A percentile compares a stretch with the other conserved stretches of the same genome.
Conservation (phyloP, 768 basidiomycete species). For the Trametopsis cervina region DNA sequence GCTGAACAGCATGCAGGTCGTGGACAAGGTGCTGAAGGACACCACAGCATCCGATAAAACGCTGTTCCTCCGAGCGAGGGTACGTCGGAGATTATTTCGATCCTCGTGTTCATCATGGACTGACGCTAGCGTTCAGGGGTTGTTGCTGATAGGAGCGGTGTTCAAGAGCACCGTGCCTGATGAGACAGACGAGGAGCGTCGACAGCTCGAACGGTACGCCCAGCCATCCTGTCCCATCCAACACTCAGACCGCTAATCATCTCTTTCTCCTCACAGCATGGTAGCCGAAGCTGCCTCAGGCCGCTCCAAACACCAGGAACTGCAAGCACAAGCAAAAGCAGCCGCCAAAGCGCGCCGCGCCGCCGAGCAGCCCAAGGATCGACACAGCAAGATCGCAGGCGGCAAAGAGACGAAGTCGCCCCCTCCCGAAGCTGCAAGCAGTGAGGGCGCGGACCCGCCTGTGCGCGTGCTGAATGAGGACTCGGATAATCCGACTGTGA, state of each 20-base stretch:
- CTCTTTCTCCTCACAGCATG: constrained; percentile 41
- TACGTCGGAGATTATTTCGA: constrained; percentile 23
- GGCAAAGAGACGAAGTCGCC: background rate
- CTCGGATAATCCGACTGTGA: background rate
- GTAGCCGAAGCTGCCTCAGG: constrained; percentile 80
- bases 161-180: constrained; percentile 84
- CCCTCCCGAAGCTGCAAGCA: background rate
- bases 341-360: constrained; percentile 5
- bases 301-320: constrained; percentile 50
- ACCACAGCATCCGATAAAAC: constrained; percentile 62
- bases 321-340: constrained; percentile 19
- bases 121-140: constrained; percentile 42
- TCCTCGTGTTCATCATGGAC: background rate
- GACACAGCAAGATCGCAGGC: background rate
- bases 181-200: constrained; percentile 87
- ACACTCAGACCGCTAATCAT: background rate
- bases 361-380: background rate
- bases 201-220: constrained; percentile 85
- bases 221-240: background rate
- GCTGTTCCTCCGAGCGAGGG: constrained; percentile 81
- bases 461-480: background rate
- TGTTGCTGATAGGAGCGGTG: constrained; percentile 84
- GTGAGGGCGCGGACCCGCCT: background rate
- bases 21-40: constrained; percentile 83
- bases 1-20: constrained; percentile 47